Percentiles rank a stretch among this genome's conserved stretches.
These are phyloP conservation scores for Corylus americana DNA, from an alignment of 306 rosid genomes.

Conservation along the genomic window DNA sequence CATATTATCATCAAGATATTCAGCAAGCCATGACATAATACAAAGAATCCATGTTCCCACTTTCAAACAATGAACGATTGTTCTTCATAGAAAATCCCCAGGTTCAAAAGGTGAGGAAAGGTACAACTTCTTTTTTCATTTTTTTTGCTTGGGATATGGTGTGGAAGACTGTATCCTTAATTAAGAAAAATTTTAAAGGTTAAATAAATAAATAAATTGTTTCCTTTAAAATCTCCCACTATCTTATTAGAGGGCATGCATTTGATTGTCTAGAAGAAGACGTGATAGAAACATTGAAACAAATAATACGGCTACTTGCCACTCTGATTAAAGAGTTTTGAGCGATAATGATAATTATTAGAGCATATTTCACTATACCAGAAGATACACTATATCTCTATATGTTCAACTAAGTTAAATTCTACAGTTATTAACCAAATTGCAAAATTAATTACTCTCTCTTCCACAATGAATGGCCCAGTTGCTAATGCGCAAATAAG, in stretches of 20 bases:
- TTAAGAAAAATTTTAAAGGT: neutral
- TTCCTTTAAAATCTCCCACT: neutral
- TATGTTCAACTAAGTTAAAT: neutral
- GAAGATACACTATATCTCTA: neutral
- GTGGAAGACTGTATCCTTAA: neutral
- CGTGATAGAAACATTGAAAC: neutral
- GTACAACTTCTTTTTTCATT: neutral
- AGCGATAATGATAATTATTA: neutral
- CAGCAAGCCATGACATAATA: constrained; percentile 6
- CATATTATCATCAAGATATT: constrained; percentile 13
- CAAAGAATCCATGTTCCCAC: neutral
- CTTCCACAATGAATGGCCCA: neutral
- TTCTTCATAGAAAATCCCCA: constrained; percentile 1
- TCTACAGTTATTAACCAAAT: neutral
- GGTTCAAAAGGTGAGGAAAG: neutral
- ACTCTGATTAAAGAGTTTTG: neutral
- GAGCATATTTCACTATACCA: neutral
- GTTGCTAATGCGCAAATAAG: neutral
- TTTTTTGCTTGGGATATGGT: neutral
- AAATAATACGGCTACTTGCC: neutral
- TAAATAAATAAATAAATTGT: neutral
- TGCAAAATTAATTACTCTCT: neutral
- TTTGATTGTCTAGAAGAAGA: neutral
- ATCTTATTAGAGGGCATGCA: neutral
- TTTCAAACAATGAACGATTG: neutral